Evolutionary conservation across 2,329 filamentous ascomycete genomes (phyloP), one percentile per base, ranked within the genome.

Genomic region (Stagonosporopsis chrysanthemi): DNA sequence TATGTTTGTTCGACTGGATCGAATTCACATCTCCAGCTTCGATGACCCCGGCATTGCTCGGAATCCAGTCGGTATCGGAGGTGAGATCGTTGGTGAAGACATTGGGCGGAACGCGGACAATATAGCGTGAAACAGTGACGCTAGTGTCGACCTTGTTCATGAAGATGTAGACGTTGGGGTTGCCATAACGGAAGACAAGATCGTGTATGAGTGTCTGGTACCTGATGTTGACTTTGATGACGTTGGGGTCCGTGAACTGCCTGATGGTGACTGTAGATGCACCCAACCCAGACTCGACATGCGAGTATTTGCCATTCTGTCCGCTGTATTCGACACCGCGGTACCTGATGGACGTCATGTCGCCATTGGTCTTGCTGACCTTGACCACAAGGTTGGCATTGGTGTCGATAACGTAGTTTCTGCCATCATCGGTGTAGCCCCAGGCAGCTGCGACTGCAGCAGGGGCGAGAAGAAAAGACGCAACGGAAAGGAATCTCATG

Each of bases 321-420:
- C 75, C 72, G 9, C 72, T 65, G 66, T 85, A 84, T 68, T 88
- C 83, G 28, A 78, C 77, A 52, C 83, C 83, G 24, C 83, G 81
- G 69, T 81, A 88, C 53, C 81, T 82, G 70, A 88, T 84, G 1
- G 85, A 88, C 29, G 81, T 86, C 72, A 88, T 84, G 64, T 88
- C 86, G 58, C 85, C 87, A 69, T 78, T 86, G 17, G 77, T 78
- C 58, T 81, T 68, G 62, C 64, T 68, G 52, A 71, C 67, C 11
- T 66, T 66, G 40, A 72, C 67, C 19, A 72, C 52, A 3, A 72
- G 63, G 6, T 68, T 68, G 6, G 66, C 65, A 19, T 63, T 62
- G 6, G 65, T 69, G 31, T 69, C 77, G 35, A 78, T 75, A n/a
- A 77, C 71, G 58, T 77, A 79, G 56, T 77, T 75, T 33, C 65